Conservation (phyloP, 495 filamentous ascomycete species). For the Neurospora tetrasperma region DNA sequence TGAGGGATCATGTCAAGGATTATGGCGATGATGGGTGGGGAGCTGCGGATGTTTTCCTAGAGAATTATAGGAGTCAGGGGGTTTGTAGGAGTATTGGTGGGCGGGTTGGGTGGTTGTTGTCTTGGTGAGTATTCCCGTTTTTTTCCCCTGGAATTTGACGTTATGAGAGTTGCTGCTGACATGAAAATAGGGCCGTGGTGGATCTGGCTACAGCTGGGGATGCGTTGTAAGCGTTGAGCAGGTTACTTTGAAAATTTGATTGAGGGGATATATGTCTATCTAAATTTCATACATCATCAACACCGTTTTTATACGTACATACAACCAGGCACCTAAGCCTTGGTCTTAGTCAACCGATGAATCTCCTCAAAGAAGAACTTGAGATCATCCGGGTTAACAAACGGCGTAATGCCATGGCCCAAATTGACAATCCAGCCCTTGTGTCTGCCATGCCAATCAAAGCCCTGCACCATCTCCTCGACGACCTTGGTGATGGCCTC, state of each 20-base stretch:
- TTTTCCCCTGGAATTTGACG: too few species aligned
- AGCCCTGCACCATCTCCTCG: conserved; percentile 75
- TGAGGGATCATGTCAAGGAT: conserved; percentile 26
- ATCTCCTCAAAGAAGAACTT: conserved; percentile 92
- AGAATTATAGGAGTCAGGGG: conserved; percentile 30
- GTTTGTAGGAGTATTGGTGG: conserved; percentile 37
- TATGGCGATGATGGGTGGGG: conserved; percentile 31
- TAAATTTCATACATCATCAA: not conserved
- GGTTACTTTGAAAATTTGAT: not conserved
- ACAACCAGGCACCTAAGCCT: not conserved
- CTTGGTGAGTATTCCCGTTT: conserved; percentile 14
- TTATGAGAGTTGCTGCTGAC: too few species aligned
- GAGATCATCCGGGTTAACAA: conserved; percentile 84
- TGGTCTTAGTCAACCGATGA: conserved; percentile 49
- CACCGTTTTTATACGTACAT: not conserved
- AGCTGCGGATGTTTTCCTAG: conserved; percentile 32
- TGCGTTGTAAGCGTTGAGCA: conserved; percentile 2
- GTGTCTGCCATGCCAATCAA: conserved; percentile 44
- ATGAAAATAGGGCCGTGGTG: conserved; percentile 6
- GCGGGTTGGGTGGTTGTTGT: conserved; percentile 23
- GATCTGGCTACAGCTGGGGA: conserved; percentile 11
- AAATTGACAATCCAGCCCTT: conserved; percentile 71
- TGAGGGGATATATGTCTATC: not conserved
- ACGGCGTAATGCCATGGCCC: conserved; percentile 91
- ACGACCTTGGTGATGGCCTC: conserved; percentile 71